phyloP scores from a whole-genome alignment of 2,329 filamentous ascomycete species.

The Orbilia javanica region DNA sequence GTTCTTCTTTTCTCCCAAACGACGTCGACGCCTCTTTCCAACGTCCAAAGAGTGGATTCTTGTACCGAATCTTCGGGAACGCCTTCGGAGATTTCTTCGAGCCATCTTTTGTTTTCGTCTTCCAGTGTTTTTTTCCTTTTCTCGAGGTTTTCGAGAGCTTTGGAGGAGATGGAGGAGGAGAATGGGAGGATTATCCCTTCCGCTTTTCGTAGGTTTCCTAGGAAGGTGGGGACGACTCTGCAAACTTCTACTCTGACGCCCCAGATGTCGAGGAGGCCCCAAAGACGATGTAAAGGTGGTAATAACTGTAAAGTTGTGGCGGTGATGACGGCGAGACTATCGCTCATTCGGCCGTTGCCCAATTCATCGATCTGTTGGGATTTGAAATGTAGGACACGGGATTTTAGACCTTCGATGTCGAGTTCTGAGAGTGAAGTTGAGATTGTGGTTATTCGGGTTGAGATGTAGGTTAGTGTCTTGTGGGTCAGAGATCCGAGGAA shows the following conservation, averaged over 20 bases:
- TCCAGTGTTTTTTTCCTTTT: neutral
- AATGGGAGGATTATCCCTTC: conserved; percentile 70
- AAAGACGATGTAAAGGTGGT: conserved; percentile 81
- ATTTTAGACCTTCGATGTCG: conserved; percentile 88
- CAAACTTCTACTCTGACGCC: conserved; percentile 80
- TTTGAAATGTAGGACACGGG: conserved; percentile 76
- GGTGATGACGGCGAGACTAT: conserved; percentile 89
- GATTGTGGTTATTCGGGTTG: conserved; percentile 77
- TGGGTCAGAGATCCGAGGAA: conserved; percentile 80
- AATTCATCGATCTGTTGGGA: conserved; percentile 66
- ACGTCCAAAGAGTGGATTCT: conserved; percentile 33
- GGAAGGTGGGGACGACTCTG: conserved; percentile 77
- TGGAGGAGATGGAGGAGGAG: neutral
- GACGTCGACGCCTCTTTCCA: conserved; percentile 60
- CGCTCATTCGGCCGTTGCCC: conserved; percentile 79
- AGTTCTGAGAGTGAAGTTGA: conserved; percentile 71
- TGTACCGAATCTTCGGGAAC: conserved; percentile 63
- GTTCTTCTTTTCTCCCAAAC: conserved; percentile 63
- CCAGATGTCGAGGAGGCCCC: conserved; percentile 81
- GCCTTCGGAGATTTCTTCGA: conserved; percentile 62
- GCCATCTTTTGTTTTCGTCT: conserved; percentile 60
- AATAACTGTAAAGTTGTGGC: conserved; percentile 90
- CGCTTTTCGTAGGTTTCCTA: conserved; percentile 75
- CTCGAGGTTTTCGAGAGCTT: too few relatives aligned
- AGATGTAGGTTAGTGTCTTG: conserved; percentile 76